Percentiles rank a stretch among this genome's conserved stretches.
Conservation (phyloP, 202 grass and related monocot species). For the Schoenoplectus tabernaemontani region DNA sequence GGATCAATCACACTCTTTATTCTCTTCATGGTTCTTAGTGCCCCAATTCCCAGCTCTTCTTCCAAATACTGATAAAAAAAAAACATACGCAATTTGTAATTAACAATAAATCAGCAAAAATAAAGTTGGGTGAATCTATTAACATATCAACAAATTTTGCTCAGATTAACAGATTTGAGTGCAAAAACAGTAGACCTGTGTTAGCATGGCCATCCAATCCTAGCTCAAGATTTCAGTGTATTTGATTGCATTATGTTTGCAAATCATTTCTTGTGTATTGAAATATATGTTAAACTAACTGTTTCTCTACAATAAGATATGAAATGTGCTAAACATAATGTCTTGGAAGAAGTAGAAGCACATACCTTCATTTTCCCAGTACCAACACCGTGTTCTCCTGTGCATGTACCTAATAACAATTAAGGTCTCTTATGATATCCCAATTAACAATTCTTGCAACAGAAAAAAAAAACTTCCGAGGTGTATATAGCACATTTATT, state of each 20-base stretch:
- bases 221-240: not conserved
- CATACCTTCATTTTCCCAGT: constrained; percentile 98
- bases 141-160: not conserved
- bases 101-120: not conserved
- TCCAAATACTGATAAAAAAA: constrained; percentile 62
- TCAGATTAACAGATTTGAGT: not conserved
- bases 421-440: not conserved
- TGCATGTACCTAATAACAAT: constrained; percentile 64
- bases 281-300: not conserved
- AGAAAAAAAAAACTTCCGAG: too few species aligned
- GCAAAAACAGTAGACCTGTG: not conserved
- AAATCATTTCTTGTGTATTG: not conserved
- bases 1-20: constrained; percentile 85
- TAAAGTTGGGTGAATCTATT: not conserved
- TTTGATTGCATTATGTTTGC: not conserved
- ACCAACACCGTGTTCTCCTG: constrained; percentile 94
- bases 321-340: not conserved
- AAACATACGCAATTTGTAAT: not conserved
- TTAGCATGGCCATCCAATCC: not conserved
- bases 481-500: too few species aligned
- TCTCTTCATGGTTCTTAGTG: constrained; percentile 88
- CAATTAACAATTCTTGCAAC: not conserved
- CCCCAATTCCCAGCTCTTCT: constrained; percentile 83
- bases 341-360: not conserved
- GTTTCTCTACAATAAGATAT: not conserved